Percentiles rank a stretch among this genome's conserved stretches.
These are phyloP conservation scores for Triticum turgidum DNA, from an alignment of 176 grass and related monocot species.

Conservation along the genomic window DNA sequence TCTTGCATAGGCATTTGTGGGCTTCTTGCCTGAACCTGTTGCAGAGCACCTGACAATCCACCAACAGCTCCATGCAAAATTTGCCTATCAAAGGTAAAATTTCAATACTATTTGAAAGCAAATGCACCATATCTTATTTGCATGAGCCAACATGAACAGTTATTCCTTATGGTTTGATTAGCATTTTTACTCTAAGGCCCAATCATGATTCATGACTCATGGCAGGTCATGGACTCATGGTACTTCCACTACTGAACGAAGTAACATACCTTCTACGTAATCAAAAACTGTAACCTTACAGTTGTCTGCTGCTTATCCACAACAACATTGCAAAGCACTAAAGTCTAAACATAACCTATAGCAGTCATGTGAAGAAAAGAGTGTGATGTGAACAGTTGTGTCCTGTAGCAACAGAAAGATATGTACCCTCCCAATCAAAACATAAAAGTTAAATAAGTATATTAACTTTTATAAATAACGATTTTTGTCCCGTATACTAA, in stretches of 20 bases:
- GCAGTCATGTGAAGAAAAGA: neutral
- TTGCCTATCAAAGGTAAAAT: conserved; percentile 54
- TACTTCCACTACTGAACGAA: conserved; percentile 13
- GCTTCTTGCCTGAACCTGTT: conserved; percentile 85
- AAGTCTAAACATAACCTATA: conserved; percentile 11
- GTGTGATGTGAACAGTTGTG: neutral
- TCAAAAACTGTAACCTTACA: neutral
- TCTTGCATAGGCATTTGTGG: conserved; percentile 76
- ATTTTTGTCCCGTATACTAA: no score
- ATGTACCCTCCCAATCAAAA: neutral
- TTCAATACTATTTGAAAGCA: conserved; percentile 27
- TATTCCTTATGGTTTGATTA: neutral
- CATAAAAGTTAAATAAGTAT: no score
- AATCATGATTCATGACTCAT: neutral
- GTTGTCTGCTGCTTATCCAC: neutral
- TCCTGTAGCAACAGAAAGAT: neutral
- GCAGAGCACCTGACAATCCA: conserved; percentile 74
- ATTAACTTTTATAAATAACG: no score
- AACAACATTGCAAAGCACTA: neutral
- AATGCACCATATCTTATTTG: neutral
- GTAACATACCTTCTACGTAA: neutral
- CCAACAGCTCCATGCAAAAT: conserved; percentile 82
- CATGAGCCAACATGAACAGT: conserved; percentile 1
- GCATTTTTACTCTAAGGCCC: neutral
- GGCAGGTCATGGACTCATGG: neutral